phyloP scores from a whole-genome alignment of 2,329 filamentous ascomycete genomes.

The Fusarium sp. region DNA sequence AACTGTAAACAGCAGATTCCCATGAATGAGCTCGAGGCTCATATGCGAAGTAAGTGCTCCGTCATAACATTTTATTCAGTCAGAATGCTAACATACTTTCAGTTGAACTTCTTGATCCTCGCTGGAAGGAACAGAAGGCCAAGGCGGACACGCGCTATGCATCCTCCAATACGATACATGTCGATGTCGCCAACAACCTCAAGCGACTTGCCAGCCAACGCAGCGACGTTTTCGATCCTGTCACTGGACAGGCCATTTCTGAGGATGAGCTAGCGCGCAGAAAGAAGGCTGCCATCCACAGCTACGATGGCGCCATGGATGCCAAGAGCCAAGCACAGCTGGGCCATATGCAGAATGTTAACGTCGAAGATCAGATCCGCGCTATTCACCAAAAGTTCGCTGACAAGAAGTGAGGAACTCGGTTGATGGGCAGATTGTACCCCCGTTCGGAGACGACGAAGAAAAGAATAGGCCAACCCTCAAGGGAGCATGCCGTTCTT shows the following conservation, averaged over 20 bases:
- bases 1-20: slow-evolving; percentile 94
- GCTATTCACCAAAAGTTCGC: slow-evolving; percentile 68
- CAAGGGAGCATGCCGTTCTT: neutral
- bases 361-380: slow-evolving; percentile 87
- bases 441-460: slow-evolving; percentile 1
- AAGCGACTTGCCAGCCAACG: slow-evolving; percentile 94
- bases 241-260: slow-evolving; percentile 74
- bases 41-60: slow-evolving; percentile 79
- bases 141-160: slow-evolving; percentile 87
- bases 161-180: slow-evolving; percentile 86
- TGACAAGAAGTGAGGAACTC: slow-evolving; percentile 50
- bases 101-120: slow-evolving; percentile 92
- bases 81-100: slow-evolving; percentile 51
- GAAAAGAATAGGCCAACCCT: neutral
- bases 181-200: slow-evolving; percentile 91
- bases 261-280: slow-evolving; percentile 80
- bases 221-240: slow-evolving; percentile 84
- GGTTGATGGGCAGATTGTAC: neutral
- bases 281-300: slow-evolving; percentile 76
- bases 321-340: slow-evolving; percentile 65
- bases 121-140: slow-evolving; percentile 95
- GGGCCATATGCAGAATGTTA: slow-evolving; percentile 74
- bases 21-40: slow-evolving; percentile 86
- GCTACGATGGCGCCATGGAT: slow-evolving; percentile 75
- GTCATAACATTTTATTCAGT: neutral